A percentile compares a stretch with the other conserved stretches of the same genome.
Conservation (phyloP, 1,139 yeast species). For the Scheffersomyces insectosa region DNA sequence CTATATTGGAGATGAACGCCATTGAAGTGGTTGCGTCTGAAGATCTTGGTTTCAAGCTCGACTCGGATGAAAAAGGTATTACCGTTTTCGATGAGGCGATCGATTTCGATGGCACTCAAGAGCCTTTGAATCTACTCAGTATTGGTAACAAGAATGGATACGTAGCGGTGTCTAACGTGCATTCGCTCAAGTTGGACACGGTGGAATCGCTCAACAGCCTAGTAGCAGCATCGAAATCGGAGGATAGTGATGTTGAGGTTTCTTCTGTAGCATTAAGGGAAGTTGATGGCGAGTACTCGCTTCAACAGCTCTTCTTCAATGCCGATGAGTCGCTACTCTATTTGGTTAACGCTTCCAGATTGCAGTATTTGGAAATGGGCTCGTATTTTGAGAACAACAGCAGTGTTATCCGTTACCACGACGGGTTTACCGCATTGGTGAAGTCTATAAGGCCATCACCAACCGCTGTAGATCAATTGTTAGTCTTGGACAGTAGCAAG, state of each 20-base stretch:
- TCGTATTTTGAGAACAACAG: neutral
- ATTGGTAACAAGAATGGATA: constrained; percentile 24
- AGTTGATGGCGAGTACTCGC: constrained; percentile 1
- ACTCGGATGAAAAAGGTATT: constrained; percentile 26
- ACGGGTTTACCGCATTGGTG: neutral
- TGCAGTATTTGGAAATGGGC: constrained; percentile 3
- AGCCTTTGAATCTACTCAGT: constrained; percentile 29
- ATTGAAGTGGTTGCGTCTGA: constrained; percentile 34
- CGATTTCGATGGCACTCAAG: constrained; percentile 19
- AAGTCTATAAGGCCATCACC: neutral
- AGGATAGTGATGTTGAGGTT: neutral
- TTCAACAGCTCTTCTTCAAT: constrained; percentile 29
- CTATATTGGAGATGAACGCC: constrained; percentile 6
- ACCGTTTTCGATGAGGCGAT: constrained; percentile 27
- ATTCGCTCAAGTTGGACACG: constrained; percentile 19
- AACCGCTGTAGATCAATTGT: neutral
- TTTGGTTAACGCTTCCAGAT: constrained; percentile 17
- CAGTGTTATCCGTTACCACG: neutral
- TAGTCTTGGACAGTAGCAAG: neutral
- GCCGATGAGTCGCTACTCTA: constrained; percentile 22
- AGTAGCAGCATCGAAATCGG: neutral
- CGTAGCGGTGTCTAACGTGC: constrained; percentile 36
- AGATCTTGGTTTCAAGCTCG: constrained; percentile 39
- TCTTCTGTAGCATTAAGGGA: neutral
- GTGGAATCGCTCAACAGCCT: constrained; percentile 10